Conservation (phyloP, 805 yeast species). For the Candida vartiovaarae region DNA sequence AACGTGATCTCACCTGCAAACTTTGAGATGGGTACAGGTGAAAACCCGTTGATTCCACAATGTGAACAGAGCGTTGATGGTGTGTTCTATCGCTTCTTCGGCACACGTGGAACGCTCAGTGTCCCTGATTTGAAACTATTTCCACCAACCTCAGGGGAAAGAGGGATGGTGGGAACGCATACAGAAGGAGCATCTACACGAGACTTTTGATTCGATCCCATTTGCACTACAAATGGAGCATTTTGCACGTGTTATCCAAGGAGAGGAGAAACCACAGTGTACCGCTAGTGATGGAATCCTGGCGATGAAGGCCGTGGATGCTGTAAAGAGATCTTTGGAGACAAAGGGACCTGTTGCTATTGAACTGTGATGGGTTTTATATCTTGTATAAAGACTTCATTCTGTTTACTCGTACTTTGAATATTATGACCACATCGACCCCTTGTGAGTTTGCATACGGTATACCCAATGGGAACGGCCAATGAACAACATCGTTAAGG, state of each 20-base stretch:
- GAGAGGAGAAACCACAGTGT: constrained; percentile 8
- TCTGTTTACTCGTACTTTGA: too few species aligned
- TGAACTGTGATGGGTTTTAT: too few species aligned
- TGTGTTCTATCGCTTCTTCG: constrained; percentile 15
- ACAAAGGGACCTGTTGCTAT: not conserved
- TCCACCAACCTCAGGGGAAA: constrained; percentile 10
- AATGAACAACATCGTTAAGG: too few species aligned
- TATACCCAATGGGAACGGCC: too few species aligned
- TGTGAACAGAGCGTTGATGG: constrained; percentile 11
- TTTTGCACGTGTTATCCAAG: constrained; percentile 10
- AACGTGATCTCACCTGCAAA: constrained; percentile 16
- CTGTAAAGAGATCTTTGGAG: constrained; percentile 11
- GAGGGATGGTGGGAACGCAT: constrained; percentile 12
- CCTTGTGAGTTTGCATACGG: too few species aligned
- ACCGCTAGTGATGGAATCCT: constrained; percentile 13
- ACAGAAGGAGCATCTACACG: constrained; percentile 2
- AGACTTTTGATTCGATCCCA: constrained; percentile 7
- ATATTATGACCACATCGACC: too few species aligned
- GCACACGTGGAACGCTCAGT: constrained; percentile 12
- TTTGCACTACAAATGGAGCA: constrained; percentile 14
- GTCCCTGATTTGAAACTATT: constrained; percentile 15
- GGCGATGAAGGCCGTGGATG: constrained; percentile 12
- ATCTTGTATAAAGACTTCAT: too few species aligned
- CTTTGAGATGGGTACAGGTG: constrained; percentile 20
- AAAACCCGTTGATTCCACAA: constrained; percentile 16